These are phyloP conservation scores for Septoria petroselini DNA, from an alignment of 2,329 filamentous ascomycete species.

Conservation along the genomic window DNA sequence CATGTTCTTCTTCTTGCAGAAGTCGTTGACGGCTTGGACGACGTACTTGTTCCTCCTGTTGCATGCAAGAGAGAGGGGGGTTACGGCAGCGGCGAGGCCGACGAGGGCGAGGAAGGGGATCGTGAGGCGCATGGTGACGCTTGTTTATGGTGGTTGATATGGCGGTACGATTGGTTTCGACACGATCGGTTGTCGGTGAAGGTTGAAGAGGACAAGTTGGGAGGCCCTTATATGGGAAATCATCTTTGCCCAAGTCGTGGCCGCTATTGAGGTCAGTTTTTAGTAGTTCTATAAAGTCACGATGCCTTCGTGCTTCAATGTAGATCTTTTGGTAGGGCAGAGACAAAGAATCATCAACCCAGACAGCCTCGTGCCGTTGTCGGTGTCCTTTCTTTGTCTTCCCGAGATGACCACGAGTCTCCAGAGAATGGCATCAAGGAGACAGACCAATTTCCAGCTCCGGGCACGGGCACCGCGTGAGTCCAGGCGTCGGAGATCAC, in stretches of 20 bases:
- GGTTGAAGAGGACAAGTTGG: background rate
- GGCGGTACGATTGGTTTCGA: background rate
- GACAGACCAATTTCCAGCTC: too few species aligned
- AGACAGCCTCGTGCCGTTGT: too few species aligned
- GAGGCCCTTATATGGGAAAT: background rate
- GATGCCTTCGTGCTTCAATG: background rate
- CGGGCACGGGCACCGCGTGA: too few species aligned
- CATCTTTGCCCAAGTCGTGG: background rate
- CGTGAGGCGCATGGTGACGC: slow-evolving; percentile 1
- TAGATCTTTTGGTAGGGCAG: background rate
- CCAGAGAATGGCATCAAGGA: too few species aligned
- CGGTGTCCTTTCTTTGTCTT: too few species aligned
- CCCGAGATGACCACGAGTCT: too few species aligned
- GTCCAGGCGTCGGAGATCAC: too few species aligned
- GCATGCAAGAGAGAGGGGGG: background rate
- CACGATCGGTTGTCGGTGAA: background rate
- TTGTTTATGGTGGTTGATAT: background rate
- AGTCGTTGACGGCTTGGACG: slow-evolving; percentile 8
- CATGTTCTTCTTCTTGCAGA: slow-evolving; percentile 16
- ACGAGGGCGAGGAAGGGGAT: background rate
- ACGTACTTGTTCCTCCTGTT: slow-evolving; percentile 11
- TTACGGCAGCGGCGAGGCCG: background rate
- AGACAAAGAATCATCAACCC: background rate
- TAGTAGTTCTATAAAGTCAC: slow-evolving; percentile 1
- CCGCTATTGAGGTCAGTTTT: slow-evolving; percentile 7